phyloP scores from a whole-genome alignment of 345 rosid genomes.

The Schrenkiella parvula region DNA sequence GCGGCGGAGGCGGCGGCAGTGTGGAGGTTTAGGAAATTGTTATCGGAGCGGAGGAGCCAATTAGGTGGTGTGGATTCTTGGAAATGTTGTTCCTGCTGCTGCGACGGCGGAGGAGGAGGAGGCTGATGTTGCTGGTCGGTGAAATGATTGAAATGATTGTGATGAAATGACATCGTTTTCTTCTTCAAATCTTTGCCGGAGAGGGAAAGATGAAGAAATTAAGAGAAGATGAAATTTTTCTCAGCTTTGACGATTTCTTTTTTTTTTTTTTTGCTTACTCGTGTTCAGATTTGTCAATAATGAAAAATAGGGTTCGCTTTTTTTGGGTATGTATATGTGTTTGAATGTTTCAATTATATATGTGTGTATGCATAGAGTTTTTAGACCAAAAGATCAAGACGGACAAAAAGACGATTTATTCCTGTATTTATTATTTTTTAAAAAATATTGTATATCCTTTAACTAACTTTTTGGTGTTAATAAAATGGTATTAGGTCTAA shows the following conservation, averaged over 20 bases:
- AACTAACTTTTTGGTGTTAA: not conserved
- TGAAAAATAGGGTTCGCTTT: not conserved
- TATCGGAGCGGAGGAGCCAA: conserved; percentile 74
- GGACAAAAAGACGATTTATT: not conserved
- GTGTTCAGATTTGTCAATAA: not conserved
- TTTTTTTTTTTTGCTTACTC: not conserved
- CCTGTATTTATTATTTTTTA: not conserved
- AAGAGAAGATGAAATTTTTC: not conserved
- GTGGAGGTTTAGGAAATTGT: conserved; percentile 80
- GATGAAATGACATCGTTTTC: conserved; percentile 66
- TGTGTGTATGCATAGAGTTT: not conserved
- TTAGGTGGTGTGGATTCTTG: conserved; percentile 47
- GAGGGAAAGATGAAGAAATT: conserved; percentile 11
- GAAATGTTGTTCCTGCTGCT: conserved; percentile 39
- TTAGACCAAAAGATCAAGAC: not conserved
- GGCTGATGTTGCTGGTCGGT: conserved; percentile 42
- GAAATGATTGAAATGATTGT: conserved; percentile 70
- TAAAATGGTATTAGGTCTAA: conserved; percentile 11
- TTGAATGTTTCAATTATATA: conserved; percentile 18
- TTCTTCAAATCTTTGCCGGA: not conserved
- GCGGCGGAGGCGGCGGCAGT: conserved; percentile 39
- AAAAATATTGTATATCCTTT: not conserved
- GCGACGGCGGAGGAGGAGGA: conserved; percentile 37
- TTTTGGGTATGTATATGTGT: not conserved
- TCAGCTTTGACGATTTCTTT: not conserved